These are phyloP conservation scores for Tuber microsphaerosporum DNA, from an alignment of 495 filamentous ascomycete genomes.

Conservation along the genomic window DNA sequence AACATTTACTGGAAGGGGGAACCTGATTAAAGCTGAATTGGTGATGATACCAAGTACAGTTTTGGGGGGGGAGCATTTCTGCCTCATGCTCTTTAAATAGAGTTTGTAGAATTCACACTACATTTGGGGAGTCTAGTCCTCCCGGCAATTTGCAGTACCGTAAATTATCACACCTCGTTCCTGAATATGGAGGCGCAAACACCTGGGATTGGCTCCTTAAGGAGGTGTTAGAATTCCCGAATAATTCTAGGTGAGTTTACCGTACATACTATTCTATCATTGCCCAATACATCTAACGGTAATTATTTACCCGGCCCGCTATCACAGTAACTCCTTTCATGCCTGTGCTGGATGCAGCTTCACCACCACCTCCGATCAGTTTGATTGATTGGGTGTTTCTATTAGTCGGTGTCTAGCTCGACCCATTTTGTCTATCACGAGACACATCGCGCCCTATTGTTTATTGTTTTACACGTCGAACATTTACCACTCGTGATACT, in stretches of 20 bases:
- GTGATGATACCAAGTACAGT: neutral
- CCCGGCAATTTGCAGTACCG: neutral
- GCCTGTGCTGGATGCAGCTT: neutral
- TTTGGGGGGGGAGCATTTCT: neutral
- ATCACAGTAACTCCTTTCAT: neutral
- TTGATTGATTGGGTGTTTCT: neutral
- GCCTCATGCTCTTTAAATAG: neutral
- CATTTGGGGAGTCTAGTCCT: neutral
- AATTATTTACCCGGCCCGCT: neutral
- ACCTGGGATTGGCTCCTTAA: neutral
- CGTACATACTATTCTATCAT: neutral
- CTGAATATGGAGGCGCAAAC: neutral
- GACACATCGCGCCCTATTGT: neutral
- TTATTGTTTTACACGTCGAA: neutral
- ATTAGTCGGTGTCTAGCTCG: neutral
- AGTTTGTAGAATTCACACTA: neutral
- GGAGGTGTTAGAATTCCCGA: neutral
- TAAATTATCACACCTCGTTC: neutral
- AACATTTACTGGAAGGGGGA: neutral
- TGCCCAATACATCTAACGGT: neutral
- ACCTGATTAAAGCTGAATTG: neutral
- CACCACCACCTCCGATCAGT: neutral
- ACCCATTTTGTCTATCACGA: neutral
- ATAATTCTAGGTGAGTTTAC: neutral
- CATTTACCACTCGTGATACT: neutral